Percentiles rank a stretch among this genome's conserved stretches.
phyloP scores from a whole-genome alignment of 2,329 filamentous ascomycete genomes.

The Fusarium sp. region DNA sequence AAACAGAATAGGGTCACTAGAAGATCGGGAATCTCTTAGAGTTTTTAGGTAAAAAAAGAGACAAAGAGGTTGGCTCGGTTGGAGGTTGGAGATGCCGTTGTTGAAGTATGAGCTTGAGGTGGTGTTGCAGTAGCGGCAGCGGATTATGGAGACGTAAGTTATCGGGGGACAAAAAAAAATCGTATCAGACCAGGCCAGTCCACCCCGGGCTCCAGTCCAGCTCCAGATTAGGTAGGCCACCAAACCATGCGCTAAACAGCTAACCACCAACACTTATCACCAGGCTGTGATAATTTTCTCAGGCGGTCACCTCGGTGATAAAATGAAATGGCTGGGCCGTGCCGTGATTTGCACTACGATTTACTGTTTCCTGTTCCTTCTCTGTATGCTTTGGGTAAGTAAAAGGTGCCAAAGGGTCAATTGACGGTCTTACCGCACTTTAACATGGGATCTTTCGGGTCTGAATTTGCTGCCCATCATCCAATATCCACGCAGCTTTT shows the following conservation, averaged over 20 bases:
- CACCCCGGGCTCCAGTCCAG: not conserved
- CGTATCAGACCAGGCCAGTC: constrained; percentile 22
- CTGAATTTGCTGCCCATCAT: constrained; percentile 18
- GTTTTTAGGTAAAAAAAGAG: constrained; percentile 3
- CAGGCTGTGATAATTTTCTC: constrained; percentile 23
- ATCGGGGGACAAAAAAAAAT: constrained; percentile 27
- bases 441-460: constrained; percentile 33
- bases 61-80: constrained; percentile 25
- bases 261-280: not conserved
- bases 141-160: constrained; percentile 17
- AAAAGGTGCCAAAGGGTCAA: constrained; percentile 29
- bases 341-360: not conserved
- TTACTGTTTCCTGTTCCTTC: not conserved
- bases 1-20: not conserved
- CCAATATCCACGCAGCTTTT: constrained; percentile 30
- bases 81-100: constrained; percentile 27
- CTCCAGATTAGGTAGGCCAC: constrained; percentile 8
- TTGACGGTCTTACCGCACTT: constrained; percentile 32
- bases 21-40: constrained; percentile 10
- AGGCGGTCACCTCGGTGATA: constrained; percentile 41
- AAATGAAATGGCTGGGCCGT: constrained; percentile 42
- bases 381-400: constrained; percentile 13
- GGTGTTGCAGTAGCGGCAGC: constrained; percentile 28
- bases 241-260: not conserved
- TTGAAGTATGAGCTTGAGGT: constrained; percentile 19